Base-by-base conservation (phyloP, 1,139 yeast genomes). In the Blastobotrys malaysiensis region DNA sequence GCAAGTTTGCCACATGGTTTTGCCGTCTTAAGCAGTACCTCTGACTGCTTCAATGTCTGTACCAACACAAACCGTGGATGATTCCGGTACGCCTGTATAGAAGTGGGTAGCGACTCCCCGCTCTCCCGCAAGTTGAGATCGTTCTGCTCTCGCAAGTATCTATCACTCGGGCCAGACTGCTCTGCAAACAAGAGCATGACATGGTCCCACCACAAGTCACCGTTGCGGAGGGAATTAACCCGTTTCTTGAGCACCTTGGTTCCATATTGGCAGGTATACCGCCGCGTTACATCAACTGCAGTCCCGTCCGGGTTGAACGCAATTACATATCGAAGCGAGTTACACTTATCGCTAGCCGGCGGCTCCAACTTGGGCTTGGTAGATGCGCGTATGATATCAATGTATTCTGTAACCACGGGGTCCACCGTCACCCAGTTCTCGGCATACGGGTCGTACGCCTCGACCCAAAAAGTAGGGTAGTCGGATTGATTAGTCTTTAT, bases 21-120 rank as follows among this genome's bases (percentile, higher is more conserved):
- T 13, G 50, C 51, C 19, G 46, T 59, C 16, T 57, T 57, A 66
- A 59, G 76, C 7, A 93, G 72, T 1, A 90, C 77, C 65, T 93
- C 96, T 65, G 85, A 85, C 55, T 78, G 78, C 54, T 79, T 77
- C 31, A 93, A 69, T 63, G 89, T 96, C 1, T 82, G 77, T 65
- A 88, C 96, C 9, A 93, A 67, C 0, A 86, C 93, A 67, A 85
- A 93, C n/a, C 84, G 68, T 0, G 99, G 99, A 68, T 93, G 99
- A 52, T 84, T 84, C 56, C 83, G 85, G 67, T 93, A 88, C 60
- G 91, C 98, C 50, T 83, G 84, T 19, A 89, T 73, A 62, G 81
- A 87, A 53, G 84, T 82, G 0, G 99, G 99, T 78, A 93, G 83
- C 0, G 96, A 96, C 65, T 95, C 99, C 20, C 79, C 75, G 27